Conservation (phyloP, 2,329 filamentous ascomycete genomes). For the Plectosphaerella sp. region DNA sequence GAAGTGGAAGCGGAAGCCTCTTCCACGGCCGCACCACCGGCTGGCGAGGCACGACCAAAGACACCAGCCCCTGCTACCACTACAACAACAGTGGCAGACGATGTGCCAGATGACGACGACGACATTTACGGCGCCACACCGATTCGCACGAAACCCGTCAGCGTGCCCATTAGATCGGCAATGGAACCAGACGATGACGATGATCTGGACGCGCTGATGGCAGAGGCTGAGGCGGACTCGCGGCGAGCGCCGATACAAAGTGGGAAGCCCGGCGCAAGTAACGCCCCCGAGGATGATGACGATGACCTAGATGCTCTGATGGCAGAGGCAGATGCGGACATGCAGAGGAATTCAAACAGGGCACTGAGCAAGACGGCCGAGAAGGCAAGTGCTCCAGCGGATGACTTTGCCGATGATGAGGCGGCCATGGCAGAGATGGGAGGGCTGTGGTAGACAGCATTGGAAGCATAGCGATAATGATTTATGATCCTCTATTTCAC, state of each 20-base stretch:
- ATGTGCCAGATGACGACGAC: slow-evolving; percentile 35
- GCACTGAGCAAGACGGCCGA: not conserved
- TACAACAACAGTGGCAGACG: slow-evolving; percentile 13
- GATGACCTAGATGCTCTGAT: slow-evolving; percentile 40
- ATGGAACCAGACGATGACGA: slow-evolving; percentile 27
- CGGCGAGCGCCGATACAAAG: not conserved
- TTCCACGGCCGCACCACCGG: slow-evolving; percentile 9
- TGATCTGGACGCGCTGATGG: slow-evolving; percentile 48
- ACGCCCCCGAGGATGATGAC: slow-evolving; percentile 19
- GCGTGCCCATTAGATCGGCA: slow-evolving; percentile 13
- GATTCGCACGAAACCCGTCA: slow-evolving; percentile 12
- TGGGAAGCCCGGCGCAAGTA: slow-evolving; percentile 1
- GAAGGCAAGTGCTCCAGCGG: slow-evolving; percentile 10
- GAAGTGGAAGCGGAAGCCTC: slow-evolving; percentile 22
- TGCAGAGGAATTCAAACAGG: slow-evolving; percentile 7
- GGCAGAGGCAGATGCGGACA: slow-evolving; percentile 28
- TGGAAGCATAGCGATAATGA: not conserved
- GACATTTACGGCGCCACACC: slow-evolving; percentile 56
- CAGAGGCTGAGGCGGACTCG: slow-evolving; percentile 35
- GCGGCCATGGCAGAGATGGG: slow-evolving; percentile 65
- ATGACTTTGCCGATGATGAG: slow-evolving; percentile 57
- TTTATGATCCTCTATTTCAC: not conserved
- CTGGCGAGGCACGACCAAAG: slow-evolving; percentile 22
- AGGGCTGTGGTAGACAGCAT: slow-evolving; percentile 38
- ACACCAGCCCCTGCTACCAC: slow-evolving; percentile 18